phyloP scores from a whole-genome alignment of 1,284 basidiomycete genomes.

The Tylopilus orsonianus region DNA sequence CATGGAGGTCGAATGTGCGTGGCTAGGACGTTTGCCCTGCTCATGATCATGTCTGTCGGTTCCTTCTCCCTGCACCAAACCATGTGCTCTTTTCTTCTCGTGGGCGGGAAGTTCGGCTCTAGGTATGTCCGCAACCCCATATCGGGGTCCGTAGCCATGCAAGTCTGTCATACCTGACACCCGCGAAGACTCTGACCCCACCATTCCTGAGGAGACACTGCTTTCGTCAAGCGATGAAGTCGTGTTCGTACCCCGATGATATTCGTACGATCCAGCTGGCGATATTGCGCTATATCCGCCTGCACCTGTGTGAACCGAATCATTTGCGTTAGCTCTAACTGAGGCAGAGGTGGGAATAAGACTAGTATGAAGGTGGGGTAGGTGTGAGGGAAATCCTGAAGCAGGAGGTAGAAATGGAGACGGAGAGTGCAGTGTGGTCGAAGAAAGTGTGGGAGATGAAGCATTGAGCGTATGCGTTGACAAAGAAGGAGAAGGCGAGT shows the following conservation, averaged over 20 bases:
- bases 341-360: not conserved
- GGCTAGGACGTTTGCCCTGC: not conserved
- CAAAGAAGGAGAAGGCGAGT: constrained; percentile 5
- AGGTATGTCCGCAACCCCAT: not conserved
- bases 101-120: not conserved
- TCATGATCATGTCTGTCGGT: not conserved
- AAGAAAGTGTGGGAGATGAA: constrained; percentile 12
- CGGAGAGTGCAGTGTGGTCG: not conserved
- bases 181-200: constrained; percentile 16
- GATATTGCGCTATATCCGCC: constrained; percentile 20
- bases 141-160: not conserved
- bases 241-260: constrained; percentile 16
- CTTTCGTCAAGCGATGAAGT: constrained; percentile 22
- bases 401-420: not conserved
- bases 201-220: constrained; percentile 20
- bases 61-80: not conserved
- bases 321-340: constrained; percentile 15
- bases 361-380: not conserved
- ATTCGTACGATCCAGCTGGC: constrained; percentile 26
- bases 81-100: not conserved
- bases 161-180: constrained; percentile 3
- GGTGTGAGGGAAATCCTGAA: not conserved
- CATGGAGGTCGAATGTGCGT: constrained; percentile 26
- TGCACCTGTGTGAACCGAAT: constrained; percentile 10
- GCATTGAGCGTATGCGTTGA: constrained; percentile 1